Percentiles rank a stretch among this genome's conserved stretches.
Conservation (phyloP, 2,329 filamentous ascomycete genomes). For the Camillea tinctor region DNA sequence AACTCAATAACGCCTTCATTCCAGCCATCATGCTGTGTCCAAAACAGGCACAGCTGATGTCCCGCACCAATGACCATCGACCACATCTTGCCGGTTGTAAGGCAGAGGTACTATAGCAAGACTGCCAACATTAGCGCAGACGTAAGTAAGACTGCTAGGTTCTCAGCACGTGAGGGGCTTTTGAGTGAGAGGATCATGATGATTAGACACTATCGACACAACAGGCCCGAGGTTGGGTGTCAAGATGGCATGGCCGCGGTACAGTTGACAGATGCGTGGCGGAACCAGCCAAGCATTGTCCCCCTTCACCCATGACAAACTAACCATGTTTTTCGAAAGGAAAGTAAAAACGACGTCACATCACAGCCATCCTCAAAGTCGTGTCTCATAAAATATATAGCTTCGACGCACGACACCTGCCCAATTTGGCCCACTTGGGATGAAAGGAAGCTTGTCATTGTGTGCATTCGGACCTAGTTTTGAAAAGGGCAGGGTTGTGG, state of each 20-base stretch:
- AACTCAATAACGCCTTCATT: background rate
- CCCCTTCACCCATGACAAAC: background rate
- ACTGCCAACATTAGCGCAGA: background rate
- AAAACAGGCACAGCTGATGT: slow-evolving; percentile 7
- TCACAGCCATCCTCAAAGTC: background rate
- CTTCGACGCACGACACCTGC: slow-evolving; percentile 9
- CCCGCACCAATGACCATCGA: slow-evolving; percentile 13
- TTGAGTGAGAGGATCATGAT: background rate
- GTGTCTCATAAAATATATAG: background rate
- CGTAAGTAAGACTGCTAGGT: background rate
- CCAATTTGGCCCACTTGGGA: slow-evolving; percentile 4
- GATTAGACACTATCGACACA: background rate
- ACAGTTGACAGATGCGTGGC: background rate
- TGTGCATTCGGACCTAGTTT: background rate
- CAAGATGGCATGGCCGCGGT: background rate
- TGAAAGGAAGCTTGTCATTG: background rate
- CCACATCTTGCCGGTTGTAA: slow-evolving; percentile 10
- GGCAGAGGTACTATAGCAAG: background rate
- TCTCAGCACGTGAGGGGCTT: slow-evolving; percentile 2
- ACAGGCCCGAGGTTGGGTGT: background rate
- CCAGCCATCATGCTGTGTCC: slow-evolving; percentile 3
- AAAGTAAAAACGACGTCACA: slow-evolving; percentile 16
- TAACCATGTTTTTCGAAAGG: background rate
- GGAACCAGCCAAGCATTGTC: background rate
- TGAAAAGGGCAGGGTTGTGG: background rate